phyloP scores from a whole-genome alignment of 257 asterid species.

The Scutellaria barbata region DNA sequence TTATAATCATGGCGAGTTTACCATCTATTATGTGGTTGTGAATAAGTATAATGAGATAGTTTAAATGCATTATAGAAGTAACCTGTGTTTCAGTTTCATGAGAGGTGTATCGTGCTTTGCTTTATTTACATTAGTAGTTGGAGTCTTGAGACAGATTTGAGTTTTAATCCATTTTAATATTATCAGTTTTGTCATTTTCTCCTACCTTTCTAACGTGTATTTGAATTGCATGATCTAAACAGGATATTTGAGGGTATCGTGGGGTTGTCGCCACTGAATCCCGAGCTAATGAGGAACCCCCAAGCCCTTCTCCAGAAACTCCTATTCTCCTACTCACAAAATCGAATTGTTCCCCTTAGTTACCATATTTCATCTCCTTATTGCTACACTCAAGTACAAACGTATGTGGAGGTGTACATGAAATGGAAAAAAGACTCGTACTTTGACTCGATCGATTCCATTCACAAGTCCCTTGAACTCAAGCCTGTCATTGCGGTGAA shows the following conservation, averaged over 20 bases:
- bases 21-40: too few relatives aligned
- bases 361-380: conserved; percentile 24
- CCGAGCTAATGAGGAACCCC: conserved; percentile 23
- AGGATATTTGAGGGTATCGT: neutral
- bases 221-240: conserved; percentile 16
- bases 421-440: conserved; percentile 80
- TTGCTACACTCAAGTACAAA: conserved; percentile 46
- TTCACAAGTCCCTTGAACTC: conserved; percentile 79
- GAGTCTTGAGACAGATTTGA: neutral
- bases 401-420: conserved; percentile 83
- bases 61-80: too few relatives aligned
- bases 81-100: too few relatives aligned
- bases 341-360: conserved; percentile 14
- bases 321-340: conserved; percentile 33
- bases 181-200: conserved; percentile 1
- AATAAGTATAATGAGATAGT: too few relatives aligned
- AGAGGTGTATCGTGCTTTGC: too few relatives aligned
- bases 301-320: conserved; percentile 25
- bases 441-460: conserved; percentile 71
- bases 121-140: too few relatives aligned
- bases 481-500: conserved; percentile 68
- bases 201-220: neutral
- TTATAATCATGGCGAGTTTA: too few relatives aligned
- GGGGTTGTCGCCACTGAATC: conserved; percentile 16
- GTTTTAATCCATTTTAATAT: neutral